Percentiles rank a stretch among this genome's conserved stretches.
phyloP scores from a whole-genome alignment of 2,329 filamentous ascomycete species.

The Cladophialophora immunda region DNA sequence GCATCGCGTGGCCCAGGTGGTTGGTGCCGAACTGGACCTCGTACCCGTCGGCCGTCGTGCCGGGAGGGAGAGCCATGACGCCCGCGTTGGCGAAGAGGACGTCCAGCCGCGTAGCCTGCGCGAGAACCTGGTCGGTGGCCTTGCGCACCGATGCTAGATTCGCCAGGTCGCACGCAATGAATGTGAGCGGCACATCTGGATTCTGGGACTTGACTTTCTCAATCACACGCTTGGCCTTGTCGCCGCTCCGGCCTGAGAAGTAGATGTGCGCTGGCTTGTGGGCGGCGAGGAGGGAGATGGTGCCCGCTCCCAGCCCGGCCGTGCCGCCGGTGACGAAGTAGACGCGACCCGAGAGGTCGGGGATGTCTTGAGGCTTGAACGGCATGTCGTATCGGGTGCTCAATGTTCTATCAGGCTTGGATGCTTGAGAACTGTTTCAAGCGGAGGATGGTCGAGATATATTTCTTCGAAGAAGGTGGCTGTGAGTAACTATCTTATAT shows the following conservation, averaged over 20 bases:
- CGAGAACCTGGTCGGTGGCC: conserved; percentile 53
- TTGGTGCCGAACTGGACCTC: conserved; percentile 58
- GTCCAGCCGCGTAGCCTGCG: conserved; percentile 55
- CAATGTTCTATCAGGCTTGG: background rate
- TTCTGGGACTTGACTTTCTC: conserved; percentile 47
- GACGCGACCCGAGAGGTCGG: conserved; percentile 52
- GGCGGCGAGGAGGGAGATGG: conserved; percentile 53
- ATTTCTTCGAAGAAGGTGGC: too few species aligned
- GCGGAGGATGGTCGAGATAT: background rate
- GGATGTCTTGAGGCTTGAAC: conserved; percentile 44
- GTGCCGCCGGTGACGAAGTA: conserved; percentile 58
- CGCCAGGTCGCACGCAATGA: conserved; percentile 59
- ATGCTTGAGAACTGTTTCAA: background rate
- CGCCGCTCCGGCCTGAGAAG: conserved; percentile 52
- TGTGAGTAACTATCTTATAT: too few species aligned
- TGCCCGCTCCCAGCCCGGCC: conserved; percentile 57
- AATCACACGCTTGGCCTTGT: conserved; percentile 46
- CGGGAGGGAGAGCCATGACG: conserved; percentile 54
- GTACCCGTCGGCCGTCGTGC: conserved; percentile 51
- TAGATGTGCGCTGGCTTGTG: conserved; percentile 57
- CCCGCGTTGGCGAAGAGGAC: conserved; percentile 58
- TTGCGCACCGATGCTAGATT: conserved; percentile 59
- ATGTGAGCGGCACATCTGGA: conserved; percentile 50
- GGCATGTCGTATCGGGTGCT: conserved; percentile 1
- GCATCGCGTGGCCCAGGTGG: conserved; percentile 56